Base-by-base conservation (phyloP, 345 rosid genomes). In the Geranium rotundifolium region DNA sequence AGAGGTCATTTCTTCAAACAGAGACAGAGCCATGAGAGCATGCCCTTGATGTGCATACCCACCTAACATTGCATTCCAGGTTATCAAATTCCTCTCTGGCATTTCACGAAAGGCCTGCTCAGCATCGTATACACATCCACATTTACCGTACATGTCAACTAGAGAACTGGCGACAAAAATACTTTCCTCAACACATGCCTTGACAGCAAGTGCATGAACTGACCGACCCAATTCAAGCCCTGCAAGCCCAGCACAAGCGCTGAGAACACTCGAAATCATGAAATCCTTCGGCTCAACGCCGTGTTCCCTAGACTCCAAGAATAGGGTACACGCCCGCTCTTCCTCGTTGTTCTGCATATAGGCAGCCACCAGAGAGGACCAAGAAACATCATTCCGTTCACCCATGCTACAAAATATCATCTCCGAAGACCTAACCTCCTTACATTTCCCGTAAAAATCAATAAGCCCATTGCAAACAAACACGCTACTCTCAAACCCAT, bases 131-230 rank as follows among this genome's bases (percentile, higher is more conserved):
- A 83, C 75, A 41, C 85, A 77, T 62, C 96, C 98, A 50, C 98
- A 88, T 83, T 88, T 91, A n/a, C 97, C 96, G 39, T 91, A 91
- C 95, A 91, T 84, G 71, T 88, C 91, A 72, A 88, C 85, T 0
- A 89, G 82, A 10, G 96, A 87, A 72, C 87, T 85, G 39, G 90
- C 83, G 2, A 91, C 95, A 67, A 83, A 86, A 29, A 85, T 59
- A 69, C 83, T 81, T 63, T 63, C 76, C 29, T 78, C 89, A 23
- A 79, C 69, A 13, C 96, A 87, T 17, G 83, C 85, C 73, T 91
- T 91, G 41, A 82, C 80, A 6, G 91, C 84, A 12, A 83, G 81
- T 39, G 80, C 90, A 61, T 86, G 95, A 58, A 84, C 70, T 23
- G 88, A 85, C 70, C 85, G 80, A 62, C 95, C 92, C 60, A 86